phyloP scores from a whole-genome alignment of 768 basidiomycete species.

The Tephrocybe sp. region DNA sequence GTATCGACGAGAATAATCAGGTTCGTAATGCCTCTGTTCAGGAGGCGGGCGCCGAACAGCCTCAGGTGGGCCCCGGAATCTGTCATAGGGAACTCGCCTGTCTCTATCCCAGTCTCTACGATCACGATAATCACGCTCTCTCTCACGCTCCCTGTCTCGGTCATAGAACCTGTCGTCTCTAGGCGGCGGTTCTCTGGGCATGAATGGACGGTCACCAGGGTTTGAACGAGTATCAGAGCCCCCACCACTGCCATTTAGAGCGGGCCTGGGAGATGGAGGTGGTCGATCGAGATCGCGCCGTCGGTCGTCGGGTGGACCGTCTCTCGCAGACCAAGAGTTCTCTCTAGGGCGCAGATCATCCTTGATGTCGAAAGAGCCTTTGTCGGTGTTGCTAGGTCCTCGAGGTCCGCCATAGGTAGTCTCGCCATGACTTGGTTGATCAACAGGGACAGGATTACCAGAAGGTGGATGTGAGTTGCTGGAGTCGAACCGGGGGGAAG shows the following conservation, averaged over 20 bases:
- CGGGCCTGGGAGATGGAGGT: slow-evolving; percentile 15
- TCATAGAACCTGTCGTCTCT: slow-evolving; percentile 33
- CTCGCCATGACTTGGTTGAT: slow-evolving; percentile 28
- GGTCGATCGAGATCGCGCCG: slow-evolving; percentile 27
- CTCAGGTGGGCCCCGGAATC: slow-evolving; percentile 25
- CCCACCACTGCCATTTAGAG: slow-evolving; percentile 9
- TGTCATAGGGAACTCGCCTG: slow-evolving; percentile 35
- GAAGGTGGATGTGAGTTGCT: slow-evolving; percentile 9
- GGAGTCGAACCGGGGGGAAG: slow-evolving; percentile 14
- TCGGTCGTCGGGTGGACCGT: slow-evolving; percentile 28
- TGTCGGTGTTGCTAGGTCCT: slow-evolving; percentile 24
- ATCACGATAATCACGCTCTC: slow-evolving; percentile 34
- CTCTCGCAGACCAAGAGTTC: slow-evolving; percentile 27
- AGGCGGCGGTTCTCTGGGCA: slow-evolving; percentile 17
- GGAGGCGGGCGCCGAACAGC: slow-evolving; percentile 39
- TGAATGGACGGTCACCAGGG: slow-evolving; percentile 16
- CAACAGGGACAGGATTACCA: slow-evolving; percentile 15
- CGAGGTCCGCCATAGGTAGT: slow-evolving; percentile 21
- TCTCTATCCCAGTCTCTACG: slow-evolving; percentile 29
- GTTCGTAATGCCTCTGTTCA: slow-evolving; percentile 49
- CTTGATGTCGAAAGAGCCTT: slow-evolving; percentile 26
- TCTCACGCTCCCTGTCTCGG: slow-evolving; percentile 37
- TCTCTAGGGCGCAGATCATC: slow-evolving; percentile 26
- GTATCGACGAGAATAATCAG: slow-evolving; percentile 33
- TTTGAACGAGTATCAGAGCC: slow-evolving; percentile 17